These are phyloP conservation scores for Grifola frondosa DNA, from an alignment of 1,284 basidiomycete species.

Conservation along the genomic window DNA sequence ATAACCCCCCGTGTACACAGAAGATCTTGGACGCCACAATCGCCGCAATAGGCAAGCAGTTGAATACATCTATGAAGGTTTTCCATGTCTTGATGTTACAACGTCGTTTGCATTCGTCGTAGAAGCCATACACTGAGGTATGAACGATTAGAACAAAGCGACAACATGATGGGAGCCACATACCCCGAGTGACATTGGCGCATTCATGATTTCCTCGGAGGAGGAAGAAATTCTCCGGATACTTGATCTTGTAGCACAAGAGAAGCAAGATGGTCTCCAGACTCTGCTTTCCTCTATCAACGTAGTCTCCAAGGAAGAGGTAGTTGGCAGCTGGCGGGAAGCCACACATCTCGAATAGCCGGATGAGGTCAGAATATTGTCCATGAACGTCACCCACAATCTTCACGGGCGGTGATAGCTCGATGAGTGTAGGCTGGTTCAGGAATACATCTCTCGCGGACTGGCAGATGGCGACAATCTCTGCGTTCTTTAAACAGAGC, in stretches of 20 bases:
- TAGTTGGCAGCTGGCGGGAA: constrained; percentile 98
- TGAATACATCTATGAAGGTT: constrained; percentile 99
- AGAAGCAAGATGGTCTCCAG: constrained; percentile 97
- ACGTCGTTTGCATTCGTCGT: constrained; percentile 99
- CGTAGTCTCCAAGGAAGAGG: constrained; percentile 98
- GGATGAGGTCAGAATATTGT: constrained; percentile 97
- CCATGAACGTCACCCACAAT: constrained; percentile 99
- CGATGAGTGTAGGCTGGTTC: constrained; percentile 95
- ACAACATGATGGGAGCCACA: constrained; percentile 25
- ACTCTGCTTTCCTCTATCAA: constrained; percentile 98
- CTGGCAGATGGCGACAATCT: constrained; percentile 93
- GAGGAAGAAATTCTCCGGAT: constrained; percentile 99
- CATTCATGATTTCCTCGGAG: constrained; percentile 99
- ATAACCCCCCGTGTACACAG: constrained; percentile 98
- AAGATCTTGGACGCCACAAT: constrained; percentile 99
- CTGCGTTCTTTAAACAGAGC: constrained; percentile 93
- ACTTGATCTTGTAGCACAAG: constrained; percentile 99
- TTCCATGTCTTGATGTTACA: constrained; percentile 99
- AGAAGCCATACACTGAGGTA: constrained; percentile 92
- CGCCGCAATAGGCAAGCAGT: constrained; percentile 97
- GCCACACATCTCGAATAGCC: constrained; percentile 99
- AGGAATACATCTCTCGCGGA: constrained; percentile 98
- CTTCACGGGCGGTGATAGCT: constrained; percentile 97
- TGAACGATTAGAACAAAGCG: constrained; percentile 18
- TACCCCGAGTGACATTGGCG: constrained; percentile 97